phyloP scores from a whole-genome alignment of 306 rosid species.

The Urtica urens region DNA sequence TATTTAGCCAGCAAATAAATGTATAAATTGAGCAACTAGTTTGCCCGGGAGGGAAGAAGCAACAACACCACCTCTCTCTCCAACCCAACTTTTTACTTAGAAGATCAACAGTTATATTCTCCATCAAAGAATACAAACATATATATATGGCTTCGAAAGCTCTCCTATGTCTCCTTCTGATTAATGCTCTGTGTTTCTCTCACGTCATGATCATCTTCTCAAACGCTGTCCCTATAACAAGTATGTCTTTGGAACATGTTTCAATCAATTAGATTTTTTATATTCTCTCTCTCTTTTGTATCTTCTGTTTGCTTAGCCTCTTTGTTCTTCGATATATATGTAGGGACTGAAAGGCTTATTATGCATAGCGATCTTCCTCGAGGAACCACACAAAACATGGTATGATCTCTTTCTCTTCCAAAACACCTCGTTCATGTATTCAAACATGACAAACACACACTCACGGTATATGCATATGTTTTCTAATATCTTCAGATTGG shows the following conservation, averaged over 20 bases:
- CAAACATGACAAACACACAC: not conserved
- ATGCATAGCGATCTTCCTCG: conserved; percentile 26
- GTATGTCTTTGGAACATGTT: conserved; percentile 26
- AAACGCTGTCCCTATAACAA: conserved; percentile 65
- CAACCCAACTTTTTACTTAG: not conserved
- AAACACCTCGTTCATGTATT: too few relatives aligned
- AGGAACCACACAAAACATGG: conserved; percentile 27
- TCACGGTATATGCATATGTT: not conserved
- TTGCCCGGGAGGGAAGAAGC: conserved; percentile 11
- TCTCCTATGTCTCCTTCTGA: conserved; percentile 42
- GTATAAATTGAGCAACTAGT: conserved; percentile 40
- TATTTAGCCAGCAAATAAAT: not conserved
- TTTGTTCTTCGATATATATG: conserved; percentile 4
- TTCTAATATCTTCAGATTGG: not conserved
- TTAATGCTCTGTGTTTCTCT: conserved; percentile 43
- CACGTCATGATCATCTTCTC: conserved; percentile 32
- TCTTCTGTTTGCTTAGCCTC: not conserved
- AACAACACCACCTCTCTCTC: conserved; percentile 2
- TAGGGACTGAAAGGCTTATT: conserved; percentile 60
- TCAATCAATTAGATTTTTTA: not conserved
- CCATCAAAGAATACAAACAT: not conserved
- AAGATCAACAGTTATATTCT: not conserved
- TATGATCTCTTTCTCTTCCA: not conserved
- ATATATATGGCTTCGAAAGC: conserved; percentile 17
- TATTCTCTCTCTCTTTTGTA: conserved; percentile 1